phyloP scores from a whole-genome alignment of 495 filamentous ascomycete genomes.

The Neurospora discreta region DNA sequence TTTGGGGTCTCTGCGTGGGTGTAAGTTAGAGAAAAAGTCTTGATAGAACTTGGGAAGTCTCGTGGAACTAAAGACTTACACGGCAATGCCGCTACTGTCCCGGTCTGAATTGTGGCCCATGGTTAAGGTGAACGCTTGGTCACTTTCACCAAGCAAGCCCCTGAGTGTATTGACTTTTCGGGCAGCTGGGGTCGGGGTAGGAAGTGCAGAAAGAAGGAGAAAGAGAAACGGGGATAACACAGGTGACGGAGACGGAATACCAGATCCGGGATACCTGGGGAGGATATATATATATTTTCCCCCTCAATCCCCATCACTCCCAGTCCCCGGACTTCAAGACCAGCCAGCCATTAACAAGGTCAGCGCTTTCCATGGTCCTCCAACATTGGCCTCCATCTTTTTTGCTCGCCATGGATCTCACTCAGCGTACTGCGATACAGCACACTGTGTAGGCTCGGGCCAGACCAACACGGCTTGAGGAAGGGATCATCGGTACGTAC shows the following conservation, averaged over 20 bases:
- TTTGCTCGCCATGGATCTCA: not conserved
- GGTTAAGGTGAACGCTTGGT: not conserved
- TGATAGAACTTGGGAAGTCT: not conserved
- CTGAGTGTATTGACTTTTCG: not conserved
- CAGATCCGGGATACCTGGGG: not conserved
- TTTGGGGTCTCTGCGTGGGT: conserved; percentile 14
- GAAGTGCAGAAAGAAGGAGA: not conserved
- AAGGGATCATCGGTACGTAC: not conserved
- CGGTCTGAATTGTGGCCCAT: not conserved
- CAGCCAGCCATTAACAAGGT: not conserved
- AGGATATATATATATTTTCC: not conserved
- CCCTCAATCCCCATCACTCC: not conserved
- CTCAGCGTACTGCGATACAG: not conserved
- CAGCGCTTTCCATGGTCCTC: not conserved
- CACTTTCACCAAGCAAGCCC: not conserved
- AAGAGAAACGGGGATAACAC: not conserved
- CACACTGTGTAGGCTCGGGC: not conserved
- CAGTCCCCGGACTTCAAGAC: not conserved
- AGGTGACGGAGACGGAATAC: not conserved
- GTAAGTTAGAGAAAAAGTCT: not conserved
- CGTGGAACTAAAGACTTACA: not conserved
- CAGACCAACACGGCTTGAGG: not conserved
- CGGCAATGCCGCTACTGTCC: not conserved
- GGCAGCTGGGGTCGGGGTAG: not conserved
- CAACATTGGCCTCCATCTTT: not conserved